These are phyloP conservation scores for Collybiopsis confluens DNA, from an alignment of 768 basidiomycete genomes.

Conservation along the genomic window DNA sequence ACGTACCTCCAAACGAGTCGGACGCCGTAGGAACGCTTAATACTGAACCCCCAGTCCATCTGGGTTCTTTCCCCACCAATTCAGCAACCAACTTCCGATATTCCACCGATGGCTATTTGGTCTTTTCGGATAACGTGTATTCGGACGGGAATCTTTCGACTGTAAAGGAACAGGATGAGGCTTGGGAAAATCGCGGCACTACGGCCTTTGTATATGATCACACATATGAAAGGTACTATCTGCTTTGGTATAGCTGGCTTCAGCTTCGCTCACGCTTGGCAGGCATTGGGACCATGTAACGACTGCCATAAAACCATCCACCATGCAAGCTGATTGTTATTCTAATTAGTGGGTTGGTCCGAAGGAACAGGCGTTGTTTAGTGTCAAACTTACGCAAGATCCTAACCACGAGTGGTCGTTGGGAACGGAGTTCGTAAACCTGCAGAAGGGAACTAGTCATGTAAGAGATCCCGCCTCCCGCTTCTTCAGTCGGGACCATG, in stretches of 20 bases:
- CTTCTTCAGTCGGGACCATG: conserved; percentile 3
- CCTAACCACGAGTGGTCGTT: conserved; percentile 51
- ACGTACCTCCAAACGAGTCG: conserved; percentile 25
- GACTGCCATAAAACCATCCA: too few relatives aligned
- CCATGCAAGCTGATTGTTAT: too few relatives aligned
- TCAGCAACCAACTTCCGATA: conserved; percentile 71
- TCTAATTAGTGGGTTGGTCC: conserved; percentile 75
- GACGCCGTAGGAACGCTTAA: conserved; percentile 24
- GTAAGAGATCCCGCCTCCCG: conserved; percentile 36
- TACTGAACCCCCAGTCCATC: conserved; percentile 37
- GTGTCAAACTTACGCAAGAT: conserved; percentile 49
- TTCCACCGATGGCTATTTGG: conserved; percentile 52
- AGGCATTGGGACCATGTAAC: too few relatives aligned
- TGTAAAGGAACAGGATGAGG: conserved; percentile 65
- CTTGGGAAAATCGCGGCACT: conserved; percentile 69
- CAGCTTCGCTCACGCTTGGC: too few relatives aligned
- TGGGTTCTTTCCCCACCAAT: conserved; percentile 67
- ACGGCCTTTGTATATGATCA: conserved; percentile 68
- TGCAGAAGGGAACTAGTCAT: conserved; percentile 64
- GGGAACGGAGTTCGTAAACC: conserved; percentile 48
- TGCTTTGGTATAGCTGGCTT: too few relatives aligned
- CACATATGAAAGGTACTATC: conserved; percentile 70
- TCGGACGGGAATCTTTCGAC: conserved; percentile 67
- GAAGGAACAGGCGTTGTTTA: conserved; percentile 71
- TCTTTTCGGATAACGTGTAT: conserved; percentile 85